Percentiles rank a stretch among this genome's conserved stretches.
Conservation (phyloP, 1,284 basidiomycete species). For the Phenoliferia sp. region DNA sequence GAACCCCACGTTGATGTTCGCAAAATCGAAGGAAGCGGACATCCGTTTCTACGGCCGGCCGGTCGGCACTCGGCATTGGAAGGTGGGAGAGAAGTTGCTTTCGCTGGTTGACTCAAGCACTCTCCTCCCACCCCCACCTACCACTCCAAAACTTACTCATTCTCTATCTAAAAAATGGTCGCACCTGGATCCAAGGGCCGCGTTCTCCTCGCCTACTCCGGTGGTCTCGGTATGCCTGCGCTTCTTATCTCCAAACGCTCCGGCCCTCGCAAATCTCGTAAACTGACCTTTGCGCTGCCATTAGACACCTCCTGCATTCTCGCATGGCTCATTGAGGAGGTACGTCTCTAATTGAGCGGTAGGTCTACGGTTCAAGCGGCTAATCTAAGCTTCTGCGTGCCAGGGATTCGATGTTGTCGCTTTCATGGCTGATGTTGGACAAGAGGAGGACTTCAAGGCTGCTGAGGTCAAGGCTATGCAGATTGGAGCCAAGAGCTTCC, state of each 20-base stretch:
- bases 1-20: too few relatives aligned
- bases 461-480: conserved; percentile 85
- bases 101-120: too few relatives aligned
- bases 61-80: too few relatives aligned
- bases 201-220: conserved; percentile 93
- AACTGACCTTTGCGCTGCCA: not conserved
- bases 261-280: conserved; percentile 3
- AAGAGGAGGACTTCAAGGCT: conserved; percentile 97
- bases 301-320: conserved; percentile 93
- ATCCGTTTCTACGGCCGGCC: too few relatives aligned
- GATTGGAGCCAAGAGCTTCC: conserved; percentile 93
- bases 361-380: not conserved
- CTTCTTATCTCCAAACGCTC: not conserved
- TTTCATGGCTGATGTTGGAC: conserved; percentile 98
- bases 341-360: not conserved
- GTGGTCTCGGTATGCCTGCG: conserved; percentile 70
- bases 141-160: too few relatives aligned
- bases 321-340: conserved; percentile 86
- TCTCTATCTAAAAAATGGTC: conserved; percentile 13
- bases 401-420: conserved; percentile 69
- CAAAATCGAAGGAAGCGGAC: too few relatives aligned
- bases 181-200: conserved; percentile 56
- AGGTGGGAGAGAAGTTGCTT: too few relatives aligned
- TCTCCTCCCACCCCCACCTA: too few relatives aligned
- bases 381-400: not conserved